Conservation (phyloP, 805 yeast genomes). For the Wickerhamomyces canadensis region DNA sequence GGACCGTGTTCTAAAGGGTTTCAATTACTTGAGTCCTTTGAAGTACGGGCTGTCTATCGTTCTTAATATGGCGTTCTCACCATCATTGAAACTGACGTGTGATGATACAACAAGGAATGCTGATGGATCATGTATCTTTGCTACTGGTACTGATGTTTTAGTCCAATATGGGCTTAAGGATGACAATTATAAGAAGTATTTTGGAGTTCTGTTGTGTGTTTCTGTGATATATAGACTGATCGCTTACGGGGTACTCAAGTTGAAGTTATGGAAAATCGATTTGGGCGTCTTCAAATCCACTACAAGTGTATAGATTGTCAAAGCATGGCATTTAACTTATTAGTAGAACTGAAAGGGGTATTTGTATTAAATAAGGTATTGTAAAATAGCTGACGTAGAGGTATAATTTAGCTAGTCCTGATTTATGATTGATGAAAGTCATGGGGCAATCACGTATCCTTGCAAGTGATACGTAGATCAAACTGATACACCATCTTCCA, state of each 20-base stretch:
- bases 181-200: constrained; percentile 27
- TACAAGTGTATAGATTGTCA: not conserved
- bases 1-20: constrained; percentile 60
- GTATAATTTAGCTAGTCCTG: no score
- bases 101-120: constrained; percentile 23
- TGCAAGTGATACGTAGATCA: no score
- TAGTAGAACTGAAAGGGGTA: not conserved
- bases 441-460: no score
- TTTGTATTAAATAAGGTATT: no score
- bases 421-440: no score
- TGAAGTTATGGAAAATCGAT: constrained; percentile 18
- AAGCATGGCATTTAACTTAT: not conserved
- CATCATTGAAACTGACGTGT: constrained; percentile 47
- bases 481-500: not conserved
- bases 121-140: constrained; percentile 41
- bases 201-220: constrained; percentile 34
- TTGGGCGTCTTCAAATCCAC: constrained; percentile 10
- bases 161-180: constrained; percentile 35
- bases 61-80: constrained; percentile 49
- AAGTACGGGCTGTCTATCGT: constrained; percentile 58
- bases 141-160: constrained; percentile 52
- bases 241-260: constrained; percentile 25
- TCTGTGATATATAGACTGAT: constrained; percentile 37
- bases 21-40: constrained; percentile 74
- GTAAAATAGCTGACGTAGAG: no score